These are phyloP conservation scores for Hanseniaspora vineae DNA, from an alignment of 805 yeast genomes.

Conservation along the genomic window DNA sequence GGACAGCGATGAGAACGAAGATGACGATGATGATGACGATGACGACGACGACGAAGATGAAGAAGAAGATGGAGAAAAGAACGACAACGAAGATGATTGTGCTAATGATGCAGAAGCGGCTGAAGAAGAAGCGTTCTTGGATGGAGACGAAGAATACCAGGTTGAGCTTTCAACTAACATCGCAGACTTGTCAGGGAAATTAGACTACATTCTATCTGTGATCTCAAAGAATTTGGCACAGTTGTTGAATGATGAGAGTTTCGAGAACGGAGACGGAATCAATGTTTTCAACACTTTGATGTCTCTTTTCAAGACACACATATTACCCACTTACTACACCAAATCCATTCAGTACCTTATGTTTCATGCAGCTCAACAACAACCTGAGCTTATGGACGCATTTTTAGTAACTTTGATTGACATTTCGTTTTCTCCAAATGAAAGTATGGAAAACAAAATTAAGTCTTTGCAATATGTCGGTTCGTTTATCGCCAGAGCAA, in stretches of 20 bases:
- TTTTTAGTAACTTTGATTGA: slow-evolving; percentile 73
- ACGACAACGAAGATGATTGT: slow-evolving; percentile 19
- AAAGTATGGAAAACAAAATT: slow-evolving; percentile 60
- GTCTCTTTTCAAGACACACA: slow-evolving; percentile 65
- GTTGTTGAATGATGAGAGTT: slow-evolving; percentile 36
- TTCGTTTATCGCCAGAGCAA: slow-evolving; percentile 81
- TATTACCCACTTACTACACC: slow-evolving; percentile 86
- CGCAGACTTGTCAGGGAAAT: slow-evolving; percentile 44
- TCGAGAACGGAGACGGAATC: slow-evolving; percentile 53
- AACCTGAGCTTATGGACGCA: slow-evolving; percentile 73
- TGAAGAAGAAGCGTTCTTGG: slow-evolving; percentile 18
- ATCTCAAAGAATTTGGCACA: slow-evolving; percentile 39
- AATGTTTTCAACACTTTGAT: slow-evolving; percentile 59
- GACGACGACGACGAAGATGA: slow-evolving; percentile 25
- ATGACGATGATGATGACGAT: slow-evolving; percentile 20
- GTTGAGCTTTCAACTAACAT: slow-evolving; percentile 35
- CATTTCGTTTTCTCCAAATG: slow-evolving; percentile 59
- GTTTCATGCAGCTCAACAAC: slow-evolving; percentile 71
- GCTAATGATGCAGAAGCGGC: slow-evolving; percentile 14
- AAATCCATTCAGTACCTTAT: slow-evolving; percentile 75
- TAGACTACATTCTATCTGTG: slow-evolving; percentile 54
- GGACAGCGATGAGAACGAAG: slow-evolving; percentile 21
- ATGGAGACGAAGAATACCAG: slow-evolving; percentile 34
- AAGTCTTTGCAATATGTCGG: slow-evolving; percentile 88
- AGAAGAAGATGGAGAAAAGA: slow-evolving; percentile 22